A percentile compares a stretch with the other conserved stretches of the same genome.
Evolutionary conservation across 768 basidiomycete genomes (phyloP).

Genomic region (Dacryopinax spathularia): DNA sequence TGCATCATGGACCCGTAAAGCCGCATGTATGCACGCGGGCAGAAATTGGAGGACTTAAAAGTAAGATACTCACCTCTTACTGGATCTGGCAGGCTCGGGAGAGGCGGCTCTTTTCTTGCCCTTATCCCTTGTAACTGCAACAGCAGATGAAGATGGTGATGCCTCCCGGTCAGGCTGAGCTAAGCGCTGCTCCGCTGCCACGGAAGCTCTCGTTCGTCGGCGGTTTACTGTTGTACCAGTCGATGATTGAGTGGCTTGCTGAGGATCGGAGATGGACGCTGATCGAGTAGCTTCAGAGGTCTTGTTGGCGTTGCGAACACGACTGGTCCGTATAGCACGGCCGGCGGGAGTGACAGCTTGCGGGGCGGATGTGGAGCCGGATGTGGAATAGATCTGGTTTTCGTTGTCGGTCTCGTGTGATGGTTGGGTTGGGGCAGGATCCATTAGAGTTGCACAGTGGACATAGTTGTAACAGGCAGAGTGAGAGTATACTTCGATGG

Average conservation of each 20-base stretch:
- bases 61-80: not conserved
- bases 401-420: not conserved
- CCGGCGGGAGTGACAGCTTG: not conserved
- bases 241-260: not conserved
- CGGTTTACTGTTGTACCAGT: not conserved
- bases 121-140: not conserved
- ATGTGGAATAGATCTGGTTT: not conserved
- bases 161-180: not conserved
- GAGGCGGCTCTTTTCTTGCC: not conserved
- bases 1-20: not conserved
- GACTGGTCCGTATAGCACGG: not conserved
- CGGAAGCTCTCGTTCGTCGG: not conserved
- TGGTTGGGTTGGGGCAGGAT: not conserved
- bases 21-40: not conserved
- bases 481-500: not conserved
- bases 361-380: not conserved
- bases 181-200: not conserved
- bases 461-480: not conserved
- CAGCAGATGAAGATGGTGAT: not conserved
- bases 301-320: not conserved
- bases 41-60: not conserved
- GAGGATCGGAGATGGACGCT: not conserved
- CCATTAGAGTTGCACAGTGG: constrained; percentile 5
- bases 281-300: not conserved
- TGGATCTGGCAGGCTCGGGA: not conserved